phyloP scores from a whole-genome alignment of 2,329 filamentous ascomycete species.

The Fonsecaea multimorphosa region DNA sequence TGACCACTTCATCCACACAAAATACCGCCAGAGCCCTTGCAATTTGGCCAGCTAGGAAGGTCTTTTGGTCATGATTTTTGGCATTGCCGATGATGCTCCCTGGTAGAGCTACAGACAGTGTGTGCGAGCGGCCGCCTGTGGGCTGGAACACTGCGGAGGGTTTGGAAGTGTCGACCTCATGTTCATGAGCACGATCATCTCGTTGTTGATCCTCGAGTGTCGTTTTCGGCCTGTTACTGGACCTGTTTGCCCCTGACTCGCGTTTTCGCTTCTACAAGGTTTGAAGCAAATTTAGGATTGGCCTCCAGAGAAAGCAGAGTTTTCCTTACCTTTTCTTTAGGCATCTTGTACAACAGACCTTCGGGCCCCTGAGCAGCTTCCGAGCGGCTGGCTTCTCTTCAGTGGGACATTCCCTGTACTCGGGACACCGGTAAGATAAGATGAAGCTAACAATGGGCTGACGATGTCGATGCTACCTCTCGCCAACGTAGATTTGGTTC shows the following conservation, averaged over 20 bases:
- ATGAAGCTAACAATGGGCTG: background rate
- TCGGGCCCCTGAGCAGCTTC: background rate
- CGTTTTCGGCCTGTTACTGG: slow-evolving; percentile 13
- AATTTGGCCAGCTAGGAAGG: slow-evolving; percentile 73
- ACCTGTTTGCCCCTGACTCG: slow-evolving; percentile 19
- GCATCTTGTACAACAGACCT: slow-evolving; percentile 6
- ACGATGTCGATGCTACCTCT: background rate
- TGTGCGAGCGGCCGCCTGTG: slow-evolving; percentile 69
- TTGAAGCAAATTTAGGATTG: background rate
- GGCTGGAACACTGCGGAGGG: slow-evolving; percentile 73
- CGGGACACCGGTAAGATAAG: background rate
- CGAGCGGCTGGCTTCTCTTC: background rate
- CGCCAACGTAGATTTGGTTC: background rate
- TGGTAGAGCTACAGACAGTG: slow-evolving; percentile 77
- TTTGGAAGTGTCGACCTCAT: slow-evolving; percentile 65
- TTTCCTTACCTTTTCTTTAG: slow-evolving; percentile 26
- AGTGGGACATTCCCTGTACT: background rate
- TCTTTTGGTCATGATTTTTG: slow-evolving; percentile 75
- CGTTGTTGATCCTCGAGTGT: background rate
- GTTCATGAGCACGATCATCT: background rate
- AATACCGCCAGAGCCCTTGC: slow-evolving; percentile 83
- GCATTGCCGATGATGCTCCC: slow-evolving; percentile 75
- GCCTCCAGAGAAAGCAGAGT: background rate
- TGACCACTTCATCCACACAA: slow-evolving; percentile 80
- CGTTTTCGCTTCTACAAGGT: slow-evolving; percentile 26